Base-by-base conservation (phyloP, 2,329 filamentous ascomycete genomes). In the Diaporthe vexans region DNA sequence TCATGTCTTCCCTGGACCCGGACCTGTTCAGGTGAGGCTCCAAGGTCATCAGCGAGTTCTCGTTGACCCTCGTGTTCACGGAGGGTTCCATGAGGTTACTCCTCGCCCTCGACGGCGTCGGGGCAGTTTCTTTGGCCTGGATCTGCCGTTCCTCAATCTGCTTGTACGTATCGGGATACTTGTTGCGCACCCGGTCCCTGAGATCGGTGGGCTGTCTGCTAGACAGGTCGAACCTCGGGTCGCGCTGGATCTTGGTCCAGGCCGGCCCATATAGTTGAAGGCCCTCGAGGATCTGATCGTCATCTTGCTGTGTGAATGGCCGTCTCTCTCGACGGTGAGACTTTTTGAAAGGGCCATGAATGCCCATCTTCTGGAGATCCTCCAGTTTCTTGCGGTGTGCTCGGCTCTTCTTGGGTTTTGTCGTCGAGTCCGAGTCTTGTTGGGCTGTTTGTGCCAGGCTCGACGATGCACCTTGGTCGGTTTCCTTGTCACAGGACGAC, bases 241-340 rank as follows among this genome's bases (percentile, higher is more conserved):
- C 90, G 48, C 90, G 86, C 79, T 91, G 90, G 26, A 93, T 93
- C 80, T 88, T 90, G 69, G 90, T 91, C 91, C 91, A 93, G 11
- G 90, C 87, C 11, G 91, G 89, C 0, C 91, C 91, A 78, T 92
- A 91, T 5, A 86, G 79, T 52, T 90, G 84, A 51, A 92, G 87
- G 0, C 91, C 91, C 74, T 89, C 84, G 1, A 92, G 83, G 58
- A 93, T 93, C 76, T 91, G 88, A 40, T 83, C 84, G 78, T 93
- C 91, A 74, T 93, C 91, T 76, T 91, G 86, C 37, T 90, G 88
- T 0, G 90, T 90, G 76, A 92, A 93, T 0, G 89, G 88, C 4
- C 89, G 85, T 63, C 91, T 85, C 79, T 91, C 89, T 29, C 91
- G 88, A 37, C 91, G 87, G 63, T 87, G 85, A 0, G 91, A 92